Evolutionary conservation across 164 flowering plant species (phyloP), one percentile per base, ranked within the genome.

Genomic region (Umbilicus rupestris): DNA sequence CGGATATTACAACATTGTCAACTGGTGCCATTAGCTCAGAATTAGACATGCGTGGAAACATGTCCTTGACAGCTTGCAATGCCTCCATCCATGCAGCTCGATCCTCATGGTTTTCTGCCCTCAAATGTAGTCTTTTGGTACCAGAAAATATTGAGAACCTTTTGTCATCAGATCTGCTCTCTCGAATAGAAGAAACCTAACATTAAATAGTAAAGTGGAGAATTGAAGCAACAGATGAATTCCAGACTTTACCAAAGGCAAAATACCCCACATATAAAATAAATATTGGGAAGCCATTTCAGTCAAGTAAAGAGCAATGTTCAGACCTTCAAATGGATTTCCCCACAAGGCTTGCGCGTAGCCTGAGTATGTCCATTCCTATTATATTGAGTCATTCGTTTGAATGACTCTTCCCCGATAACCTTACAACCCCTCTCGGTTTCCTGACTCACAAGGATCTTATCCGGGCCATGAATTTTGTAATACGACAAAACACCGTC

Each of bases 41-140:
- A 73, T 91, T 89, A 14, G 96, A 91, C 73, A 89, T 79, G 65
- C 97, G 75, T 0, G 96, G 99, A 47, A 91, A 94, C 96, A 94
- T 81, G 66, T 91, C 96, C 70, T 94, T 94, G 66, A 91, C 88
- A 7, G 93, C 90, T 73, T 85, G 97, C 77, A 94, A 77, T 26
- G 96, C 93, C 35, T 94, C 96, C 84, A 94, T 72, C 99, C 99
- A 94, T 7, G 82, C 72, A 16, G 68, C 69, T 50, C 92, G 77
- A 72, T 89, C 97, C 17, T 94, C 99, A 44, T 91, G 74, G 1
- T 86, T 71, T 28, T 94, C 97, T 0, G 96, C 91, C 71, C 95
- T 82, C 73, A 94, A 73, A 68, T 89, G 96, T 41, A 94, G 80
- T 81, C 88, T 80, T 76, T 94, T 94, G 7, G 97, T 91, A 6